These are phyloP conservation scores for Jatropha multifida DNA, from an alignment of 441 rosid genomes.

Conservation along the genomic window DNA sequence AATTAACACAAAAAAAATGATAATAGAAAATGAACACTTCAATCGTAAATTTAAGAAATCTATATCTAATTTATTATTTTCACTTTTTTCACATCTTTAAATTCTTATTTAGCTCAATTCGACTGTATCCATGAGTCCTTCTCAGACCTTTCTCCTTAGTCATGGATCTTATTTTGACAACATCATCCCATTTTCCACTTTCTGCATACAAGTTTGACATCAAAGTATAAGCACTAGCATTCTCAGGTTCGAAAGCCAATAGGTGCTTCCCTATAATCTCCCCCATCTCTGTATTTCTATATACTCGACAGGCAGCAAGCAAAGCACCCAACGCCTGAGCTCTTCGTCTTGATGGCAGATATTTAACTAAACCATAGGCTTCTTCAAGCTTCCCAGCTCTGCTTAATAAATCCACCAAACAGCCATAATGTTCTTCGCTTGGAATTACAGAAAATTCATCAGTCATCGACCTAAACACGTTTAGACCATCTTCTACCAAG, in stretches of 20 bases:
- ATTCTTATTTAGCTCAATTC: constrained; percentile 23
- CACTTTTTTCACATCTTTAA: constrained; percentile 9
- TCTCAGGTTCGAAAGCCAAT: constrained; percentile 27
- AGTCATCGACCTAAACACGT: constrained; percentile 28
- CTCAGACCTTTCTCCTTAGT: constrained; percentile 24
- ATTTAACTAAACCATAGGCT: constrained; percentile 26
- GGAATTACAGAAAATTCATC: constrained; percentile 25
- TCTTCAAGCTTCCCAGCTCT: constrained; percentile 33
- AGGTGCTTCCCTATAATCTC: constrained; percentile 28
- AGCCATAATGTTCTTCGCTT: constrained; percentile 26
- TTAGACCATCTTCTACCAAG: constrained; percentile 33
- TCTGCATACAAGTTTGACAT: constrained; percentile 35
- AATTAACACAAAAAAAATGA: too few species aligned
- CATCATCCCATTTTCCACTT: constrained; percentile 38
- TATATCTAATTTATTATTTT: not conserved
- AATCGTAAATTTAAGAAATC: not conserved
- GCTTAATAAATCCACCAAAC: constrained; percentile 38
- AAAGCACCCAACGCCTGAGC: constrained; percentile 29
- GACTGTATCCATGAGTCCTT: constrained; percentile 28
- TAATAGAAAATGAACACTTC: not conserved
- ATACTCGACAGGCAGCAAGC: constrained; percentile 32
- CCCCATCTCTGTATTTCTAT: constrained; percentile 24
- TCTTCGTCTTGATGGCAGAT: constrained; percentile 21
- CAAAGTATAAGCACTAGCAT: constrained; percentile 20
- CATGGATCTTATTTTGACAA: constrained; percentile 26